Evolutionary conservation across 2,329 filamentous ascomycete genomes (phyloP).

Genomic region (Neofusicoccum parvum): DNA sequence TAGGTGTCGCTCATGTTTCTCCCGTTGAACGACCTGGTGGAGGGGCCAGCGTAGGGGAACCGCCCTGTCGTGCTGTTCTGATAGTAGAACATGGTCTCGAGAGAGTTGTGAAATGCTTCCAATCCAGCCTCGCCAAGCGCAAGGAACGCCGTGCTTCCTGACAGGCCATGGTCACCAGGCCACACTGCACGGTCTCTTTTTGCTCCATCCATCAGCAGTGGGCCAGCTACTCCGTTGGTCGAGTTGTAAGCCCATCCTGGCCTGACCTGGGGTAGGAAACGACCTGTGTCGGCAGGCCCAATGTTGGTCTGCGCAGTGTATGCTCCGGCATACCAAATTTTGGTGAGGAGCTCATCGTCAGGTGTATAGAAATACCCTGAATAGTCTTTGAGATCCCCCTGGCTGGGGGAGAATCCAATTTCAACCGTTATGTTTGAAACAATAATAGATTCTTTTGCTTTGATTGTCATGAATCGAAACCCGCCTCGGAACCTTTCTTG

Average conservation of each 20-base stretch:
- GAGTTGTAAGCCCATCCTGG: constrained; percentile 38
- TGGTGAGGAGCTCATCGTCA: constrained; percentile 37
- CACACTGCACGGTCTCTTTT: constrained; percentile 47
- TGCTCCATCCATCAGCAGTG: constrained; percentile 42
- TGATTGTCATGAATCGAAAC: constrained; percentile 50
- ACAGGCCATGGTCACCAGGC: constrained; percentile 55
- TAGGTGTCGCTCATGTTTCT: constrained; percentile 39
- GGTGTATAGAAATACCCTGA: constrained; percentile 39
- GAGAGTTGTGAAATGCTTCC: constrained; percentile 41
- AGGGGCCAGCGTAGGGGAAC: constrained; percentile 43
- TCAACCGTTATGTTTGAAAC: constrained; percentile 46
- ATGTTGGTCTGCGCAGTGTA: constrained; percentile 55
- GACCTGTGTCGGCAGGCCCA: constrained; percentile 26
- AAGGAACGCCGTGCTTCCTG: constrained; percentile 44
- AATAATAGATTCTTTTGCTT: constrained; percentile 30
- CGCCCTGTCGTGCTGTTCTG: constrained; percentile 27
- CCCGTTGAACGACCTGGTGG: constrained; percentile 33
- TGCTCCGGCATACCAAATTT: constrained; percentile 55
- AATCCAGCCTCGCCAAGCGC: constrained; percentile 46
- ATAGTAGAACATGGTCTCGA: constrained; percentile 47
- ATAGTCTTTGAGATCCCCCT: constrained; percentile 45
- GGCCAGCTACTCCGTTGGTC: constrained; percentile 38
- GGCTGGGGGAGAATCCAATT: constrained; percentile 53
- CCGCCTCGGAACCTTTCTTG: constrained; percentile 51
- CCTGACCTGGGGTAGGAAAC: not conserved